Conservation (phyloP, 192 early-diverging fungal species). For the Gonapodya sp. region DNA sequence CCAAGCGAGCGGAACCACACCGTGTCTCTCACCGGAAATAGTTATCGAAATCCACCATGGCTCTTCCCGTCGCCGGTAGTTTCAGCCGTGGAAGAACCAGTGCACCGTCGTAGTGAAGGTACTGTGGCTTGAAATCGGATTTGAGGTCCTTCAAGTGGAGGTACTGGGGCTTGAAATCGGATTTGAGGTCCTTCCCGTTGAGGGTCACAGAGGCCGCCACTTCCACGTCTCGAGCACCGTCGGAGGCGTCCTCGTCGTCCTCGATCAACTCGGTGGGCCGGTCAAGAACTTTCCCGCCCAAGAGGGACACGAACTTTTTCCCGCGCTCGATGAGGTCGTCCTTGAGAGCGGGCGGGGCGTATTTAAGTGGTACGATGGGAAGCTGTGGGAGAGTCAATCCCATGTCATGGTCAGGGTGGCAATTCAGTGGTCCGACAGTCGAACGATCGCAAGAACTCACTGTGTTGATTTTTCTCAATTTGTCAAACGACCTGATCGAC, state of each 20-base stretch:
- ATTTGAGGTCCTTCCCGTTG: neutral
- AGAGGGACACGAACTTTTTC: neutral
- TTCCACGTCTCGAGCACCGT: neutral
- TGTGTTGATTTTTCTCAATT: neutral
- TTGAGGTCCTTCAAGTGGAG: neutral
- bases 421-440: neutral
- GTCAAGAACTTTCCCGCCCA: neutral
- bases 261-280: neutral
- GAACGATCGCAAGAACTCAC: neutral
- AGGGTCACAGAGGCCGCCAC: too few species aligned
- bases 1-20: too few species aligned
- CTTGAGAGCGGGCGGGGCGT: neutral
- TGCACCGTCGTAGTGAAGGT: neutral
- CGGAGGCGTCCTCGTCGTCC: neutral
- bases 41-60: neutral
- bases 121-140: neutral
- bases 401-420: neutral
- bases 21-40: neutral
- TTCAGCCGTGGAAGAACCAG: neutral
- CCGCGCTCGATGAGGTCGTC: neutral
- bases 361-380: neutral
- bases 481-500: neutral
- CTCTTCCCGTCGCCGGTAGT: neutral
- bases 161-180: neutral
- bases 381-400: neutral